Evolutionary conservation across 1,139 yeast genomes (phyloP).

Genomic region (Geotrichum restrictum): DNA sequence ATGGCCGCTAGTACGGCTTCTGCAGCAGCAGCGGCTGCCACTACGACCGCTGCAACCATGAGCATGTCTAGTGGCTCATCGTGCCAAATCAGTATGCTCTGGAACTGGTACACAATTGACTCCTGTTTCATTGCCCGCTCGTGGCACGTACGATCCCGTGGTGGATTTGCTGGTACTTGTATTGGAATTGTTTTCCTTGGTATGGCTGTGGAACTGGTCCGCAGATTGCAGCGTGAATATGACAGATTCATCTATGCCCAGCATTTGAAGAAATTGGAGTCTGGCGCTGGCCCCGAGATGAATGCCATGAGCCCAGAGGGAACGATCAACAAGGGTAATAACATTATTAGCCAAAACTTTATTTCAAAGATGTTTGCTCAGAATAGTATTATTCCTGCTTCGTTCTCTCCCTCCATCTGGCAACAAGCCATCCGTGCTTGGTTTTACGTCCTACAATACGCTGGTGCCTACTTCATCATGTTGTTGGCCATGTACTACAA

Average conservation of each 20-base stretch:
- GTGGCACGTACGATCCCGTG: constrained; percentile 60
- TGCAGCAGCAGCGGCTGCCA: constrained; percentile 12
- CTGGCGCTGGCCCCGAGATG: background rate
- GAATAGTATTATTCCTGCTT: background rate
- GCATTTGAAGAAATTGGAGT: background rate
- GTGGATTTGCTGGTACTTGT: constrained; percentile 68
- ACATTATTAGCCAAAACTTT: background rate
- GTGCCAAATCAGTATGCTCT: constrained; percentile 44
- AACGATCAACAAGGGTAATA: background rate
- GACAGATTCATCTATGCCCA: constrained; percentile 43
- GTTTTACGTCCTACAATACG: constrained; percentile 57
- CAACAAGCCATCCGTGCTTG: constrained; percentile 51
- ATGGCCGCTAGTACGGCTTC: constrained; percentile 19
- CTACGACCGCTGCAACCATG: constrained; percentile 22
- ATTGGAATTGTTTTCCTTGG: constrained; percentile 60
- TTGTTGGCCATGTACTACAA: constrained; percentile 70
- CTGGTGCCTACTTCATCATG: constrained; percentile 61
- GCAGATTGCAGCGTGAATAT: constrained; percentile 55
- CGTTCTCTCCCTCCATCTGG: constrained; percentile 38
- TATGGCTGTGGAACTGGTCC: constrained; percentile 54
- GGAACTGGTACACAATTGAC: constrained; percentile 61
- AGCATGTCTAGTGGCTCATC: constrained; percentile 15
- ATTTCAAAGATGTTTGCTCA: constrained; percentile 4
- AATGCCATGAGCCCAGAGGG: too few relatives aligned
- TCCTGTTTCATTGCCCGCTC: constrained; percentile 59